Percentiles rank a stretch among this genome's conserved stretches.
These are phyloP conservation scores for Phalaenopsis hybrid DNA, from an alignment of 116 monocot genomes.

Conservation along the genomic window DNA sequence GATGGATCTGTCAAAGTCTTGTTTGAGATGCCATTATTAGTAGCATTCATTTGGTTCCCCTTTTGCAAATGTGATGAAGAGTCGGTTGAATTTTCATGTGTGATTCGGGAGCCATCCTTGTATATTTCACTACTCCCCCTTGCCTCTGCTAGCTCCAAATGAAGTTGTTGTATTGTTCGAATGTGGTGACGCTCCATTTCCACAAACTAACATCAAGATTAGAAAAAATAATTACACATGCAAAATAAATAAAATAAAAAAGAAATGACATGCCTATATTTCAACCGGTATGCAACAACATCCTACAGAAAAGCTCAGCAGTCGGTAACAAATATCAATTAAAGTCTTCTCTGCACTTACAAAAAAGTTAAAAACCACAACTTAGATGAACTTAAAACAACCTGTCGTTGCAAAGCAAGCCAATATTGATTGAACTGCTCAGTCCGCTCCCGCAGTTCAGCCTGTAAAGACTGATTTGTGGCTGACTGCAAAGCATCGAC, in stretches of 20 bases:
- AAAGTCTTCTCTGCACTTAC: too few relatives aligned
- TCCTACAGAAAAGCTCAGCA: neutral
- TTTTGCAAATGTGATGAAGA: slow-evolving; percentile 33
- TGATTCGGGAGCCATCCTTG: slow-evolving; percentile 32
- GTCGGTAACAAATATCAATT: too few relatives aligned
- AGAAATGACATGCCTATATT: neutral
- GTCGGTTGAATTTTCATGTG: slow-evolving; percentile 23
- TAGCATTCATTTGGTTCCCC: slow-evolving; percentile 29
- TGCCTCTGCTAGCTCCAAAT: slow-evolving; percentile 56
- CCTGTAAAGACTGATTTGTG: slow-evolving; percentile 55
- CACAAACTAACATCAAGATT: slow-evolving; percentile 35
- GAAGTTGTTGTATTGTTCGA: slow-evolving; percentile 80
- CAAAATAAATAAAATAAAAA: neutral
- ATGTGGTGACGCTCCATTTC: slow-evolving; percentile 72
- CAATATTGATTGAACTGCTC: slow-evolving; percentile 83
- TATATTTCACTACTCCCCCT: slow-evolving; percentile 31
- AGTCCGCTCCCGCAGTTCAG: slow-evolving; percentile 57
- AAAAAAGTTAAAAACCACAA: slow-evolving; percentile 5
- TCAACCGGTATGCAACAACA: neutral
- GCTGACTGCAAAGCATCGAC: slow-evolving; percentile 71
- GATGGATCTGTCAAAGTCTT: slow-evolving; percentile 19
- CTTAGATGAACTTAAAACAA: slow-evolving; percentile 7
- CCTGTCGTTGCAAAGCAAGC: slow-evolving; percentile 53
- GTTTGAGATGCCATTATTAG: slow-evolving; percentile 30
- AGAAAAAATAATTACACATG: neutral